A percentile compares a stretch with the other conserved stretches of the same genome.
These are phyloP conservation scores for Hansenula lynferdii DNA, from an alignment of 1,139 yeast genomes.

Conservation along the genomic window DNA sequence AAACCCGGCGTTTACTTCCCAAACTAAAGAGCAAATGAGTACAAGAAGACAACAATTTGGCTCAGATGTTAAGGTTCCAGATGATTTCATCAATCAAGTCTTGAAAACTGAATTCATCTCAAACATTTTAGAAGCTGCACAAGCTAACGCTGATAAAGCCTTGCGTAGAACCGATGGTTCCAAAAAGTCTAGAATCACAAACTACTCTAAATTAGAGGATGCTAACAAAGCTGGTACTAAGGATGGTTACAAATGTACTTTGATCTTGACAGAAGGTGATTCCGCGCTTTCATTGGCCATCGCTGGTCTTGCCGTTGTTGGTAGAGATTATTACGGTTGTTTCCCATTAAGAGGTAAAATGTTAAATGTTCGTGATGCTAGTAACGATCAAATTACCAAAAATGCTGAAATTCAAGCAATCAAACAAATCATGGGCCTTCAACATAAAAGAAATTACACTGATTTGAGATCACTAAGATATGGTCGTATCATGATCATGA, in stretches of 20 bases:
- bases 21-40: constrained; percentile 93
- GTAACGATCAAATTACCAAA: constrained; percentile 87
- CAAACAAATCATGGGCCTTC: constrained; percentile 93
- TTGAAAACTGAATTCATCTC: constrained; percentile 81
- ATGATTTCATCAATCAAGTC: constrained; percentile 66
- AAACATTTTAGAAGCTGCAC: constrained; percentile 76
- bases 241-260: constrained; percentile 88
- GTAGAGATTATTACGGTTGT: constrained; percentile 93
- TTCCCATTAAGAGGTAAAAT: constrained; percentile 95
- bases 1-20: constrained; percentile 97
- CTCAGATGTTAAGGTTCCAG: constrained; percentile 72
- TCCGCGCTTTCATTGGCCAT: constrained; percentile 94
- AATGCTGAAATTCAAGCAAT: constrained; percentile 94
- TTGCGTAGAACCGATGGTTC: constrained; percentile 87
- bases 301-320: constrained; percentile 92
- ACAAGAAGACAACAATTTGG: constrained; percentile 89
- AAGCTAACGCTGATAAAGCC: constrained; percentile 83
- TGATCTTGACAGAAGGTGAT: constrained; percentile 95
- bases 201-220: constrained; percentile 87
- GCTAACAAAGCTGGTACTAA: constrained; percentile 96
- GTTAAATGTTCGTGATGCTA: constrained; percentile 93
- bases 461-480: constrained; percentile 76
- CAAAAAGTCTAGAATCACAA: constrained; percentile 79
- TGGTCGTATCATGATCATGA: constrained; percentile 98
- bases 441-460: constrained; percentile 82